These are phyloP conservation scores for Neocatenulostroma microsporum DNA, from an alignment of 2,329 filamentous ascomycete species.

Conservation along the genomic window DNA sequence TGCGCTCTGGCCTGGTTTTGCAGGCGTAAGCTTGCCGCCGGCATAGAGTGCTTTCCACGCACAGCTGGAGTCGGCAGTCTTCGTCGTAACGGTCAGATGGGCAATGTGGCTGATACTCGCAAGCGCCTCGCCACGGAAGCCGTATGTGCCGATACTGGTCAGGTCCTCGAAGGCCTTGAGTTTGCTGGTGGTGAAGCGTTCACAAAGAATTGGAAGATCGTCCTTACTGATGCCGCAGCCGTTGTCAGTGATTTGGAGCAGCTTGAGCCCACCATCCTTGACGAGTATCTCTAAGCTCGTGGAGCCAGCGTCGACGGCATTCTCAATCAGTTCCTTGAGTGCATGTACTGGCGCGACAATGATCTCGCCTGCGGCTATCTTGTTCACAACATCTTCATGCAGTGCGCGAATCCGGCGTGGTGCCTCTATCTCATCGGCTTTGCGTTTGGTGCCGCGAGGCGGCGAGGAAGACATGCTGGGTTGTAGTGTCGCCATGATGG, in stretches of 20 bases:
- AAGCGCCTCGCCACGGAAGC: constrained; percentile 92
- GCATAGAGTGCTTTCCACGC: constrained; percentile 88
- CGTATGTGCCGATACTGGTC: constrained; percentile 83
- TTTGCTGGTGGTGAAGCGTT: constrained; percentile 95
- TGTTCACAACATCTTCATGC: constrained; percentile 90
- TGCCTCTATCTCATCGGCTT: constrained; percentile 28
- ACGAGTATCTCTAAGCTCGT: constrained; percentile 84
- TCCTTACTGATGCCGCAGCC: constrained; percentile 92
- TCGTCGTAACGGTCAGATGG: constrained; percentile 89
- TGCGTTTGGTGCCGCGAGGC: constrained; percentile 28
- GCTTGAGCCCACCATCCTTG: constrained; percentile 89
- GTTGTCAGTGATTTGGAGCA: constrained; percentile 96
- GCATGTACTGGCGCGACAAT: constrained; percentile 96
- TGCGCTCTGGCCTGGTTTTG: constrained; percentile 78
- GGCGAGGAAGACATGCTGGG: constrained; percentile 19
- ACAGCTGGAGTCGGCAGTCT: constrained; percentile 76
- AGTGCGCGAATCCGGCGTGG: constrained; percentile 60
- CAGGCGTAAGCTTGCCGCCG: constrained; percentile 68
- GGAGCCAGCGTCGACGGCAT: constrained; percentile 93
- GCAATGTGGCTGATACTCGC: constrained; percentile 98
- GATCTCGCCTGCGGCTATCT: constrained; percentile 96
- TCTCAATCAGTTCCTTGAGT: constrained; percentile 92
- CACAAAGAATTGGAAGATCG: constrained; percentile 83
- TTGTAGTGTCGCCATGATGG: constrained; percentile 2
- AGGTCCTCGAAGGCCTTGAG: constrained; percentile 90